A percentile compares a stretch with the other conserved stretches of the same genome.
phyloP scores from a whole-genome alignment of 305 asterid genomes.

The Coffea humblotiana region DNA sequence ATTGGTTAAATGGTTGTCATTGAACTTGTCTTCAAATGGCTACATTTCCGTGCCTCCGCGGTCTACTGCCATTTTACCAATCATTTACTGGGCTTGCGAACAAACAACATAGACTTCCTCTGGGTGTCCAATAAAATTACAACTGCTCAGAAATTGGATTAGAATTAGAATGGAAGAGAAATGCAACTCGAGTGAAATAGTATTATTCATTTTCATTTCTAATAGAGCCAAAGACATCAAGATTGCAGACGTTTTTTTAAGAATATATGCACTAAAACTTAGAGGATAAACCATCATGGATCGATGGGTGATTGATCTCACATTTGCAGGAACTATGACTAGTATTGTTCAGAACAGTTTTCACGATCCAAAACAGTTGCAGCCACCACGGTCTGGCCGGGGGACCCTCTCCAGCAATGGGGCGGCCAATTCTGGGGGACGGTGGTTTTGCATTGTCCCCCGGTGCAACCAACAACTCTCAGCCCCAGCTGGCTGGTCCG shows the following conservation, averaged over 20 bases:
- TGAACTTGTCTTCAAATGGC: neutral
- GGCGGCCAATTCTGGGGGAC: slow-evolving; percentile 39
- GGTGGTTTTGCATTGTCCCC: slow-evolving; percentile 58
- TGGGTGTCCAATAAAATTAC: too few species aligned
- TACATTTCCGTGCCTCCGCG: neutral
- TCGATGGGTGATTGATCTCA: neutral
- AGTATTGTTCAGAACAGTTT: slow-evolving; percentile 37
- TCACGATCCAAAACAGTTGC: slow-evolving; percentile 64
- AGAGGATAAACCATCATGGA: too few species aligned
- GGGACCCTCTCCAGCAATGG: slow-evolving; percentile 61
- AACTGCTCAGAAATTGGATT: too few species aligned
- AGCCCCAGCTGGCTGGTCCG: slow-evolving; percentile 61
- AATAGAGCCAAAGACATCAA: too few species aligned
- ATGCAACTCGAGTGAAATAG: too few species aligned
- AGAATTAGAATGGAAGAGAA: too few species aligned
- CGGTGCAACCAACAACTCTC: slow-evolving; percentile 48
- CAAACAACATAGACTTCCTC: too few species aligned
- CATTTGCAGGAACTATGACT: slow-evolving; percentile 33
- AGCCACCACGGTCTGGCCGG: slow-evolving; percentile 67
- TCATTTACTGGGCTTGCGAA: neutral
- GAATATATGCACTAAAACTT: too few species aligned
- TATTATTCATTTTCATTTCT: too few species aligned
- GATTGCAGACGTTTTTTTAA: too few species aligned
- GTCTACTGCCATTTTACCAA: neutral
- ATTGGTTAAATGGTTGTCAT: neutral